Evolutionary conservation across 176 grass and related monocot species (phyloP).

Genomic region (Oryza meyeriana): DNA sequence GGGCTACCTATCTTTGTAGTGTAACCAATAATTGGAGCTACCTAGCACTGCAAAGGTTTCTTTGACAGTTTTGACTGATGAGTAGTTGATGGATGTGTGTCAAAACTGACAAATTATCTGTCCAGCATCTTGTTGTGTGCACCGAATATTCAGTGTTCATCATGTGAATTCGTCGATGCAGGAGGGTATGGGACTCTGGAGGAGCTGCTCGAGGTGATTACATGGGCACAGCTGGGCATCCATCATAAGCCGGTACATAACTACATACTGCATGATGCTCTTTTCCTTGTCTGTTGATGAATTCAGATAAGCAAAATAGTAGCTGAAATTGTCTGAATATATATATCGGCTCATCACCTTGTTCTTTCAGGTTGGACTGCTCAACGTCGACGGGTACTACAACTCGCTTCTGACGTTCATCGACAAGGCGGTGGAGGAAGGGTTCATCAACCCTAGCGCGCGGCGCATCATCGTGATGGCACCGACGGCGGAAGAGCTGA

Average conservation of each 20-base stretch:
- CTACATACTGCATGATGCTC: not conserved
- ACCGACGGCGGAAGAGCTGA: slow-evolving; percentile 79
- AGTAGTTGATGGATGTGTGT: not conserved
- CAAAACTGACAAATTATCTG: not conserved
- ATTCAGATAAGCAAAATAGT: not conserved
- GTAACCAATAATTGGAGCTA: slow-evolving; percentile 22
- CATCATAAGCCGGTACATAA: slow-evolving; percentile 85
- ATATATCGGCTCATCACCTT: not conserved
- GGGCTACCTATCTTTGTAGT: not conserved
- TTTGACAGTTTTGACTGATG: not conserved
- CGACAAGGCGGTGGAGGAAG: slow-evolving; percentile 98
- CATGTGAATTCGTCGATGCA: slow-evolving; percentile 35
- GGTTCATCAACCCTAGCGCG: slow-evolving; percentile 81
- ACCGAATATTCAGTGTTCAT: slow-evolving; percentile 7
- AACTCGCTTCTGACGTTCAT: slow-evolving; percentile 98
- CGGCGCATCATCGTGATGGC: slow-evolving; percentile 93
- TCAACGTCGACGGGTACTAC: slow-evolving; percentile 99
- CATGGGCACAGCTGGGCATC: slow-evolving; percentile 98
- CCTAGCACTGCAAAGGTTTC: not conserved
- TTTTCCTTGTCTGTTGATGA: not conserved
- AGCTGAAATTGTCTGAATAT: not conserved
- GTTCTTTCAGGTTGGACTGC: slow-evolving; percentile 68
- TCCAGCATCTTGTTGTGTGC: not conserved
- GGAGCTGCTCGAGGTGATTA: slow-evolving; percentile 97
- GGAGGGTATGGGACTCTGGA: slow-evolving; percentile 98